A percentile compares a stretch with the other conserved stretches of the same genome.
Conservation (phyloP, 768 basidiomycete species). For the Pseudohyphozyma bogoriensis region DNA sequence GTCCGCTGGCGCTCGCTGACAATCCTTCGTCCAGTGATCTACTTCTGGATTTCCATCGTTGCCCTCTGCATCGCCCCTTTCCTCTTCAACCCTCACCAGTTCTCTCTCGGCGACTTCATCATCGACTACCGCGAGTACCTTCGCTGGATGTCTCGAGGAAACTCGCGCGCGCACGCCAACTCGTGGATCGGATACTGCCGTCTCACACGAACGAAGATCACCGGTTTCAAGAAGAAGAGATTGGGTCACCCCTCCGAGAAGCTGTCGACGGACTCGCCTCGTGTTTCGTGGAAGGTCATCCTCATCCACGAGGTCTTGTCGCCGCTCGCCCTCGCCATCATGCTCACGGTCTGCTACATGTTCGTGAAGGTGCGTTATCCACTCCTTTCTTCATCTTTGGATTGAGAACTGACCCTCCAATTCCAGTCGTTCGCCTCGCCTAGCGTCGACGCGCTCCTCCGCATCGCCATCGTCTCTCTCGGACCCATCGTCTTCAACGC, state of each 20-base stretch:
- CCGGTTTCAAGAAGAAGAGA: conserved; percentile 98
- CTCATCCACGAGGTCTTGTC: conserved; percentile 59
- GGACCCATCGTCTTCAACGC: conserved; percentile 96
- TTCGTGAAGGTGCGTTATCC: conserved; percentile 54
- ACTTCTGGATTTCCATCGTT: conserved; percentile 95
- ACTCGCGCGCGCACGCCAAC: conserved; percentile 91
- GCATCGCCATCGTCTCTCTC: conserved; percentile 82
- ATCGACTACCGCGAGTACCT: conserved; percentile 96
- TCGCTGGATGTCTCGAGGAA: conserved; percentile 98
- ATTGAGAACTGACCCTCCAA: background rate
- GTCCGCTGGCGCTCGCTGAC: background rate
- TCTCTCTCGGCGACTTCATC: conserved; percentile 90
- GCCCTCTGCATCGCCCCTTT: conserved; percentile 90
- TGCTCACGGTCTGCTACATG: conserved; percentile 43
- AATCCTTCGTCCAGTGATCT: conserved; percentile 70
- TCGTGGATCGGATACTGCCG: conserved; percentile 99
- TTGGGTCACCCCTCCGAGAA: conserved; percentile 96
- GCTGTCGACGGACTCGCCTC: conserved; percentile 85
- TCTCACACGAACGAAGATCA: conserved; percentile 93
- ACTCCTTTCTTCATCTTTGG: conserved; percentile 1
- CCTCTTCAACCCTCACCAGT: conserved; percentile 99
- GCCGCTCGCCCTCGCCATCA: conserved; percentile 34
- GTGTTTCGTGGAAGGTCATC: conserved; percentile 74
- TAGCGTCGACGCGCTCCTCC: conserved; percentile 74
- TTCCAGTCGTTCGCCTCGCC: conserved; percentile 55